phyloP scores from a whole-genome alignment of 2,329 filamentous ascomycete species.

The Aspergillus glaucus region DNA sequence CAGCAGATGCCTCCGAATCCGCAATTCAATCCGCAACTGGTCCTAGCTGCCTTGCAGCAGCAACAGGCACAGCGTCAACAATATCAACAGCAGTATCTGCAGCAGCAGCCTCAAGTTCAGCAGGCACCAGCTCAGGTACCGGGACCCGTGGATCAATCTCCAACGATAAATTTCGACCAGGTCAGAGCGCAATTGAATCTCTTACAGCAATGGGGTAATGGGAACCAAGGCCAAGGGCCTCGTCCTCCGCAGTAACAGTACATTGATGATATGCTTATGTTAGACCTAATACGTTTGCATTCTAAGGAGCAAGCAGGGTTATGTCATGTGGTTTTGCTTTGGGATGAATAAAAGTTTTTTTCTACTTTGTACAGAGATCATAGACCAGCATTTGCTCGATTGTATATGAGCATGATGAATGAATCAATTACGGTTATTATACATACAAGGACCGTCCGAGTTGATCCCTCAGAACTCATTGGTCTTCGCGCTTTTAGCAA shows the following conservation, averaged over 20 bases:
- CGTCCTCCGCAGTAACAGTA: conserved; percentile 11
- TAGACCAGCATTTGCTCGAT: neutral
- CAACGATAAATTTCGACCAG: conserved; percentile 33
- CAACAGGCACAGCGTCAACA: conserved; percentile 35
- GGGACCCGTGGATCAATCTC: conserved; percentile 19
- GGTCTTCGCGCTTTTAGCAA: conserved; percentile 63
- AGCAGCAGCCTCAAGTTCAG: conserved; percentile 16
- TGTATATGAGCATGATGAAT: neutral
- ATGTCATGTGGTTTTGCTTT: conserved; percentile 2
- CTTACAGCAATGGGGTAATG: conserved; percentile 31
- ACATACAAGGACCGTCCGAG: neutral
- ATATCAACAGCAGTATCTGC: conserved; percentile 19
- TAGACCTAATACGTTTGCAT: conserved; percentile 19
- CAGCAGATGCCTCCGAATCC: conserved; percentile 31
- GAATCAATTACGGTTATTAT: neutral
- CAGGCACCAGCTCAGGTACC: conserved; percentile 19
- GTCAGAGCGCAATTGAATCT: conserved; percentile 39
- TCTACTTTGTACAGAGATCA: neutral
- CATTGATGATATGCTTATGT: conserved; percentile 6
- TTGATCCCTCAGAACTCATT: conserved; percentile 17
- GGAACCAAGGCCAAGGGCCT: conserved; percentile 28
- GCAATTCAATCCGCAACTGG: conserved; percentile 51
- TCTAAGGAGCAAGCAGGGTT: conserved; percentile 7
- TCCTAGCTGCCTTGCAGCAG: conserved; percentile 46
- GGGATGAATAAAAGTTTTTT: conserved; percentile 7